Conservation (phyloP, 2,329 filamentous ascomycete species). For the Colletotrichum sp. region DNA sequence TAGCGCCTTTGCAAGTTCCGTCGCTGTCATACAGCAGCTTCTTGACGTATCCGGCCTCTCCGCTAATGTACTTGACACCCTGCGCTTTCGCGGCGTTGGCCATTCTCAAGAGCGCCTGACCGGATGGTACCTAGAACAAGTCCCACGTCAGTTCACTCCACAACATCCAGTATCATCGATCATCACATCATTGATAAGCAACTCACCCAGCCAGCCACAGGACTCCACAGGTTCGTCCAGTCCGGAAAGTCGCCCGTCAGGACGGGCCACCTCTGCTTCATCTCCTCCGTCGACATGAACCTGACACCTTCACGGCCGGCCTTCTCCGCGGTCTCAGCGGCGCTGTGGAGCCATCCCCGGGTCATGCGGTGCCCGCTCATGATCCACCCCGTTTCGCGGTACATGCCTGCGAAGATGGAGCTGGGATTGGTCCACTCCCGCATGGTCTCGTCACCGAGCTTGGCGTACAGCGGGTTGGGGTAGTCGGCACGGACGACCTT, state of each 20-base stretch:
- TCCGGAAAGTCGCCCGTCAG: slow-evolving; percentile 27
- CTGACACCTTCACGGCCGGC: slow-evolving; percentile 25
- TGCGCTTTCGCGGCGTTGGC: slow-evolving; percentile 27
- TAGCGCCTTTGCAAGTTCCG: slow-evolving; percentile 46
- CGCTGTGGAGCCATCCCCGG: slow-evolving; percentile 30
- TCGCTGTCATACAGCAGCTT: slow-evolving; percentile 27
- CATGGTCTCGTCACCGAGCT: slow-evolving; percentile 31
- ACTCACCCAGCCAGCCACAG: slow-evolving; percentile 33
- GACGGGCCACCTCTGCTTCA: slow-evolving; percentile 30
- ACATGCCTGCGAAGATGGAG: slow-evolving; percentile 28
- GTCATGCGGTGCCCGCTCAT: slow-evolving; percentile 27
- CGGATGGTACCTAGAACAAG: slow-evolving; percentile 19
- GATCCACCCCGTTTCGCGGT: slow-evolving; percentile 33
- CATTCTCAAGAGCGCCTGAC: slow-evolving; percentile 34
- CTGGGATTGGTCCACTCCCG: slow-evolving; percentile 28
- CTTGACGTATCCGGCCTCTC: slow-evolving; percentile 23
- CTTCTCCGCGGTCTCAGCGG: slow-evolving; percentile 26
- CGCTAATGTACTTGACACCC: slow-evolving; percentile 32
- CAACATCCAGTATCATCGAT: neutral
- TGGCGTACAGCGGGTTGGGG: slow-evolving; percentile 30
- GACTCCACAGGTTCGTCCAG: slow-evolving; percentile 31
- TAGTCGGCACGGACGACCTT: slow-evolving; percentile 41
- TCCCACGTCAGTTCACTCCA: neutral
- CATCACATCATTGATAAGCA: neutral
- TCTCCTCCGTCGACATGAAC: slow-evolving; percentile 28